Evolutionary conservation across 2,329 filamentous ascomycete genomes (phyloP).

Genomic region (Eutypa lata): DNA sequence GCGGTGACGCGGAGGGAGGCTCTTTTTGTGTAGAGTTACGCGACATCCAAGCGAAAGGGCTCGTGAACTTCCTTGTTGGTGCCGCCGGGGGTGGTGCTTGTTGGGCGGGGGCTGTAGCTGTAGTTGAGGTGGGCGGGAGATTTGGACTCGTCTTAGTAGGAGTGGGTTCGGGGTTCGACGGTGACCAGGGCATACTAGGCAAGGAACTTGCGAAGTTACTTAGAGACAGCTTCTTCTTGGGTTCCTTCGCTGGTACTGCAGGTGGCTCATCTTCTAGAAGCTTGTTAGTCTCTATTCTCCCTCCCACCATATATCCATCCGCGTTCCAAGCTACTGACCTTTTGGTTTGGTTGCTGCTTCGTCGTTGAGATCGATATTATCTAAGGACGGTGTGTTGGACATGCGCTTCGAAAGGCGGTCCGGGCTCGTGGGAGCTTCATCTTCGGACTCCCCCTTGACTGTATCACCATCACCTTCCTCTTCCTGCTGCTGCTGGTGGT

Average conservation of each 20-base stretch:
- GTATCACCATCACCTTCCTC: slow-evolving; percentile 18
- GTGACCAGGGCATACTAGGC: slow-evolving; percentile 70
- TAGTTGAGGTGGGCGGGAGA: slow-evolving; percentile 23
- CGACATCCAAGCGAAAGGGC: slow-evolving; percentile 84
- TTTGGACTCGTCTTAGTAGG: slow-evolving; percentile 42
- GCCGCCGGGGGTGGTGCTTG: slow-evolving; percentile 34
- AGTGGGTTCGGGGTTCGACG: slow-evolving; percentile 48
- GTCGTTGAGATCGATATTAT: slow-evolving; percentile 54
- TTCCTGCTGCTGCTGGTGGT: slow-evolving; percentile 23
- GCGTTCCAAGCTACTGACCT: slow-evolving; percentile 11
- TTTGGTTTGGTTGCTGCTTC: slow-evolving; percentile 11
- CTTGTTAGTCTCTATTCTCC: slow-evolving; percentile 1
- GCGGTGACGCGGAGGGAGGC: slow-evolving; percentile 48
- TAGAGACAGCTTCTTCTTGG: slow-evolving; percentile 57
- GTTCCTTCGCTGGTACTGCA: slow-evolving; percentile 25
- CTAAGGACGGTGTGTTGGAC: slow-evolving; percentile 43
- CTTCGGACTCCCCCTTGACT: slow-evolving; percentile 3
- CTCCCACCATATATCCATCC: not conserved
- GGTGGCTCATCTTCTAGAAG: slow-evolving; percentile 7
- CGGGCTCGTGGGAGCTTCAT: slow-evolving; percentile 23
- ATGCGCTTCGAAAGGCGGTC: slow-evolving; percentile 41
- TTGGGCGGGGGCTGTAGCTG: slow-evolving; percentile 33
- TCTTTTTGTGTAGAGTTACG: slow-evolving; percentile 60
- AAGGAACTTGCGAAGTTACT: slow-evolving; percentile 71
- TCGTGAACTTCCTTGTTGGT: slow-evolving; percentile 74